phyloP scores from a whole-genome alignment of 1,284 basidiomycete genomes.

The Macrocystidia cucumis region DNA sequence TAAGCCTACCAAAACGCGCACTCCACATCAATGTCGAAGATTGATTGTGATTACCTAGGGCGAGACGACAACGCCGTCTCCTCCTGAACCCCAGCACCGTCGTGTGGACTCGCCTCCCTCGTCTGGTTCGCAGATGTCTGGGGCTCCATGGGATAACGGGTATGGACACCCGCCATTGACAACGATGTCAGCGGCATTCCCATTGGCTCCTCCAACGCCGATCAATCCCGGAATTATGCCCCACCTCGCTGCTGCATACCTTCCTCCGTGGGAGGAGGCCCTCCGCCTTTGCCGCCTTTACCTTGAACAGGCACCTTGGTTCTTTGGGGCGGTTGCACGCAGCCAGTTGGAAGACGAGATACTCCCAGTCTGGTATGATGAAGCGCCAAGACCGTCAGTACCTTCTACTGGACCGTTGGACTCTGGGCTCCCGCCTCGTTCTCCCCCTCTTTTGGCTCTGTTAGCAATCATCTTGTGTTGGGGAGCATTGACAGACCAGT shows the following conservation, averaged over 20 bases:
- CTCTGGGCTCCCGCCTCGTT: slow-evolving; percentile 5
- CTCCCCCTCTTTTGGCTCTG: slow-evolving; percentile 34
- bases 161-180: too few relatives aligned
- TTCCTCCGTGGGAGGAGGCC: slow-evolving; percentile 53
- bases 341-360: slow-evolving; percentile 56
- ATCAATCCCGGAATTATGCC: slow-evolving; percentile 29
- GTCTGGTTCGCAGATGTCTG: too few relatives aligned
- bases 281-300: slow-evolving; percentile 52
- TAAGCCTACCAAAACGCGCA: slow-evolving; percentile 21
- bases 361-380: slow-evolving; percentile 58
- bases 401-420: slow-evolving; percentile 6
- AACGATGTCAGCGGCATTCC: slow-evolving; percentile 45
- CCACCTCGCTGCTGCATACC: slow-evolving; percentile 35
- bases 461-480: slow-evolving; percentile 51
- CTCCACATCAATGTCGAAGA: too few relatives aligned
- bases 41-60: too few relatives aligned
- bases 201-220: slow-evolving; percentile 30
- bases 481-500: slow-evolving; percentile 46
- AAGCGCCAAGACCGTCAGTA: slow-evolving; percentile 25
- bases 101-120: too few relatives aligned
- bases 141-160: too few relatives aligned
- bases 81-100: too few relatives aligned
- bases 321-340: slow-evolving; percentile 59
- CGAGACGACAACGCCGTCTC: too few relatives aligned
- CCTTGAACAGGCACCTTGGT: slow-evolving; percentile 68